Evolutionary conservation across 2,329 filamentous ascomycete species (phyloP).

Genomic region (Coniochaeta sp.): DNA sequence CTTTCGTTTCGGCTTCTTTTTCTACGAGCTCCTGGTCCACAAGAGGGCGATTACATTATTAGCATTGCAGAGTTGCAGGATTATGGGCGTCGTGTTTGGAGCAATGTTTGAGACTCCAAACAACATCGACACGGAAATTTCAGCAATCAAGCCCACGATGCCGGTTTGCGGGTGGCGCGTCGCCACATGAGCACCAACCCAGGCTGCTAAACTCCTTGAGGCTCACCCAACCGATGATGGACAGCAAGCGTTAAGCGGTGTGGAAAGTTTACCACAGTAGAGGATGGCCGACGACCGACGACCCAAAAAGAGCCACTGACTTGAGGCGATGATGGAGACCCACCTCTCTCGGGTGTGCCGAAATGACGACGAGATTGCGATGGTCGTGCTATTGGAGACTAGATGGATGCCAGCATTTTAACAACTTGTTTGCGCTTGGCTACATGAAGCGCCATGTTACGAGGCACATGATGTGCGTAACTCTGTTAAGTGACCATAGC

Average conservation of each 20-base stretch:
- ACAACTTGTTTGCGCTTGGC: neutral
- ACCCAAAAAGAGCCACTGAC: neutral
- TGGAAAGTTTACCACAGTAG: too few relatives aligned
- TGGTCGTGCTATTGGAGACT: neutral
- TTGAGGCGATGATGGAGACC: neutral
- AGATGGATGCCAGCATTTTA: neutral
- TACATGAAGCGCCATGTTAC: neutral
- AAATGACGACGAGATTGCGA: neutral
- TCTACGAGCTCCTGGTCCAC: constrained; percentile 1
- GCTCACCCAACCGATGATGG: neutral
- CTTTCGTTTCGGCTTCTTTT: constrained; percentile 8
- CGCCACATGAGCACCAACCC: neutral
- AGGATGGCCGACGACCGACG: neutral
- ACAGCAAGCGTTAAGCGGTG: neutral
- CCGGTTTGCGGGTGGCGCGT: neutral
- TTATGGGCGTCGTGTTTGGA: too few relatives aligned
- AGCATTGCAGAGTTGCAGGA: constrained; percentile 3
- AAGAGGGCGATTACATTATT: constrained; percentile 4
- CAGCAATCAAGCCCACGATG: neutral
- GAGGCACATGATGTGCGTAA: neutral
- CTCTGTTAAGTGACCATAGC: neutral
- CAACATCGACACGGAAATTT: too few relatives aligned
- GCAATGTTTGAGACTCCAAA: too few relatives aligned
- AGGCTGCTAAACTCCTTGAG: neutral
- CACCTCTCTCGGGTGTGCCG: neutral